Percentiles rank a stretch among this genome's conserved stretches.
These are phyloP conservation scores for Brasenia schreberi DNA, from an alignment of 164 flowering plant genomes.

Conservation along the genomic window DNA sequence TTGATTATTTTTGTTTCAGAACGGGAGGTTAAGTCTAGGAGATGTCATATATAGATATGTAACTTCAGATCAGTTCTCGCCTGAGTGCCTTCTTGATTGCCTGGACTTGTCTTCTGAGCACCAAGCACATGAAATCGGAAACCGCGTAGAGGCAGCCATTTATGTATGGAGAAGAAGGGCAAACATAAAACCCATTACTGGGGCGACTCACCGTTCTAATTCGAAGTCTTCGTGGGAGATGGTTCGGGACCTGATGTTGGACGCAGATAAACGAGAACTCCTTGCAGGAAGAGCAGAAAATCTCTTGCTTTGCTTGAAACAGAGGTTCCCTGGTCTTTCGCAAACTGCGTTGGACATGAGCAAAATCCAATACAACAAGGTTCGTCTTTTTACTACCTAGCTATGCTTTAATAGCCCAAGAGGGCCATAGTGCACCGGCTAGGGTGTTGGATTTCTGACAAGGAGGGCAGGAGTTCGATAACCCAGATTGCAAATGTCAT, in stretches of 20 bases:
- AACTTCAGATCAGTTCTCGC: constrained; percentile 80
- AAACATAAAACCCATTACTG: constrained; percentile 21
- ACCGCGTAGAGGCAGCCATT: constrained; percentile 83
- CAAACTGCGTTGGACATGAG: constrained; percentile 81
- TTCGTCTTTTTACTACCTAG: constrained; percentile 4
- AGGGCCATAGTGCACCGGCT: too few species aligned
- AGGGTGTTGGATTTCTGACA: too few species aligned
- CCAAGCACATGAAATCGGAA: constrained; percentile 78
- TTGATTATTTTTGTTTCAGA: constrained; percentile 26
- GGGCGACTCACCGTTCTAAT: constrained; percentile 25
- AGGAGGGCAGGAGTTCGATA: too few species aligned
- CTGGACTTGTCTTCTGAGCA: constrained; percentile 80
- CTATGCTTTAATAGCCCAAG: too few species aligned
- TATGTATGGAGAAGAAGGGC: constrained; percentile 70
- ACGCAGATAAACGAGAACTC: constrained; percentile 70
- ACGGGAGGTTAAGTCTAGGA: constrained; percentile 80
- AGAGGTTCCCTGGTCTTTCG: constrained; percentile 73
- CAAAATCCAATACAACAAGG: constrained; percentile 97
- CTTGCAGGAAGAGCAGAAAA: constrained; percentile 86
- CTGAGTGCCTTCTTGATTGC: constrained; percentile 92
- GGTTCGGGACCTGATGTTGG: constrained; percentile 72
- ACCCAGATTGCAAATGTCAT: too few species aligned
- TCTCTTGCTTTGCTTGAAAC: constrained; percentile 79
- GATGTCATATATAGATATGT: constrained; percentile 80
- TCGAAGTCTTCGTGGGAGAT: constrained; percentile 83